These are phyloP conservation scores for Exobasidium cylindrosporum DNA, from an alignment of 1,284 basidiomycete species.

Conservation along the genomic window DNA sequence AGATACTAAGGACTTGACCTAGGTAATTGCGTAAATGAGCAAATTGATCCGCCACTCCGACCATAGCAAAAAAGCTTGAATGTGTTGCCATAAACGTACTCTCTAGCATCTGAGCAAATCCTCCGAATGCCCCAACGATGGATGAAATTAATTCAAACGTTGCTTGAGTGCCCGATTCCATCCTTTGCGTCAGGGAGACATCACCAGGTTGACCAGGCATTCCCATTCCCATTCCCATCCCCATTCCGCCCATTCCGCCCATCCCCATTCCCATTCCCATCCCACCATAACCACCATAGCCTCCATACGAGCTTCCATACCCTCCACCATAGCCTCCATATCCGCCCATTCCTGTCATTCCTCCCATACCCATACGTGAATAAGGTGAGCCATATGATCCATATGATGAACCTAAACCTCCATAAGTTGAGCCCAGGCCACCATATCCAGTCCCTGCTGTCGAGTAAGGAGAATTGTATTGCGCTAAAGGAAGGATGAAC, in stretches of 20 bases:
- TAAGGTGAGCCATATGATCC: conserved; percentile 45
- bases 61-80: conserved; percentile 97
- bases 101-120: conserved; percentile 96
- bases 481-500: conserved; percentile 21
- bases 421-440: conserved; percentile 38
- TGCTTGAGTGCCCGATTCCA: conserved; percentile 83
- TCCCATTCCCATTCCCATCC: conserved; percentile 41
- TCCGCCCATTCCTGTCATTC: conserved; percentile 30
- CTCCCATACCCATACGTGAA: conserved; percentile 45
- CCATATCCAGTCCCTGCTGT: conserved; percentile 37
- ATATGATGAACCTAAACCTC: conserved; percentile 24
- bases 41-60: conserved; percentile 94
- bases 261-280: conserved; percentile 28
- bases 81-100: conserved; percentile 98
- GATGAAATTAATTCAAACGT: conserved; percentile 91
- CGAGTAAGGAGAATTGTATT: conserved; percentile 30
- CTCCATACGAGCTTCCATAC: conserved; percentile 23
- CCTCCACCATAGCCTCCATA: conserved; percentile 26
- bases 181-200: conserved; percentile 73
- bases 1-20: conserved; percentile 83
- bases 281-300: conserved; percentile 26
- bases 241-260: conserved; percentile 38
- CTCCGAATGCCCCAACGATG: conserved; percentile 91
- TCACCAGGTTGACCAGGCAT: conserved; percentile 44
- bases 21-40: conserved; percentile 84